Base-by-base conservation (phyloP, 2,329 filamentous ascomycete species). In the Juglanconis oblonga region DNA sequence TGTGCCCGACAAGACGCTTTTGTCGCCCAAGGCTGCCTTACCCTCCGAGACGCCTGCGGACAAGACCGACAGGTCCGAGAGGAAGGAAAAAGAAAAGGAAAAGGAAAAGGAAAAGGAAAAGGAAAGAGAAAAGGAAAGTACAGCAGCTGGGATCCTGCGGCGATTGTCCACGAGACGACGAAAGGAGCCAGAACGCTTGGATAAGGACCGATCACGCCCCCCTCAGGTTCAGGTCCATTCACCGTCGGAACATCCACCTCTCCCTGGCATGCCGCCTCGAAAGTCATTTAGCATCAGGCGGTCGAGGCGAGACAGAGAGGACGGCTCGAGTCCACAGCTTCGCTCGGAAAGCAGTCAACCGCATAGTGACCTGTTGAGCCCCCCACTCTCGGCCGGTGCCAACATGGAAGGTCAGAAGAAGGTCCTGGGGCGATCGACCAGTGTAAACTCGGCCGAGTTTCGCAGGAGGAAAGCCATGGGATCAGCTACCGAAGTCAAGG, bases 261-360 rank as follows among this genome's bases (percentile, higher is more conserved):
- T 81, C 17, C 81, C 85, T 0, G 47, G 58, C 9, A 61, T 63
- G 40, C 61, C 61, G 42, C 86, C 91, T 2, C 84, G 90, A 55
- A 96, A 96, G 75, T 96, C 92, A 72, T 96, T 97, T 72, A 96
- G 92, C 70, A 90, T 97, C 65, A 86, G 82, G 45, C 80, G 81
- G 31, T 77, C 79, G 33, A 77, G 85, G 38, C 80, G 83, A 51
- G 82, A 85, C 17, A 76, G 76, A 14, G 82, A 84, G 9, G 81
- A 83, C 14, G 70, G 71, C 0, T 79, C 69, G 68, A 82, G 73
- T 61, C 75, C 73, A 62, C 80, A 73, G 63, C 67, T 79, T 62
- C 83, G 75, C 63, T 86, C 76, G 62, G 88, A 75, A 65, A 88
- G 78, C 73, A 87, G 74, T 68, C 87, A 92, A 68, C 84, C 87